Base-by-base conservation (phyloP, 2,329 filamentous ascomycete species). In the Ilyonectria sp. region DNA sequence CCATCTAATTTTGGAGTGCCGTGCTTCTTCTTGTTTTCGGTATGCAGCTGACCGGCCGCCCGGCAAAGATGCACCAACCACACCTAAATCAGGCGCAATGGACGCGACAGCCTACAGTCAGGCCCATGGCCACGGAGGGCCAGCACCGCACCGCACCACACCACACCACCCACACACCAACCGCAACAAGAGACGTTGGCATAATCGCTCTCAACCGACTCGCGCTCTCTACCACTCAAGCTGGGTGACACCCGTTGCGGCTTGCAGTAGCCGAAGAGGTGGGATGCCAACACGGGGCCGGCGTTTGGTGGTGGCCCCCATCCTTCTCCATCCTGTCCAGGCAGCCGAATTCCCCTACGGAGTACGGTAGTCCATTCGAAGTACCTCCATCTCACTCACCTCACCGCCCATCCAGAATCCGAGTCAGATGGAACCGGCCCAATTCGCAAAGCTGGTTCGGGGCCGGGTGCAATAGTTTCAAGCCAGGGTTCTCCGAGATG, bases 321-420 rank as follows among this genome's bases (percentile, higher is more conserved):
- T 44, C 33, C 52, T 63, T 21, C 62, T 68, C 69, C 64, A 60
- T 73, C 70, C 57, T 67, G 57, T 65, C 57, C 69, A 74, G 73
- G 73, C 73, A 75, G 73, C 75, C 61, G 50, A 60, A 72, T 75
- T 73, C 43, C 60, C 52, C 33, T 53, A 56, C 58, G 47, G 49
- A 57, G 58, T 31, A 53, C n/a, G 21, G 31, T 53, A 53, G n/a
- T 35, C 6, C 31, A 53, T 7, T 35, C 49, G 49, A 19, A 50
- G 40, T 59, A 54, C 46, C 57, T 61, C 63, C 60, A 44, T 64
- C 49, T 29, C 56, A 40, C 53, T 23, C 44, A 63, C 37, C 57
- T 53, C 70, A 72, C 70, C 69, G 69, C 69, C 69, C 62, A 67
- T 62, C 65, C 11, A 40, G 13, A 15, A 13, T 40, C 40, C 61